Percentiles rank a stretch among this genome's conserved stretches.
These are phyloP conservation scores for Candida fluviatilis DNA, from an alignment of 805 yeast genomes.

Conservation along the genomic window DNA sequence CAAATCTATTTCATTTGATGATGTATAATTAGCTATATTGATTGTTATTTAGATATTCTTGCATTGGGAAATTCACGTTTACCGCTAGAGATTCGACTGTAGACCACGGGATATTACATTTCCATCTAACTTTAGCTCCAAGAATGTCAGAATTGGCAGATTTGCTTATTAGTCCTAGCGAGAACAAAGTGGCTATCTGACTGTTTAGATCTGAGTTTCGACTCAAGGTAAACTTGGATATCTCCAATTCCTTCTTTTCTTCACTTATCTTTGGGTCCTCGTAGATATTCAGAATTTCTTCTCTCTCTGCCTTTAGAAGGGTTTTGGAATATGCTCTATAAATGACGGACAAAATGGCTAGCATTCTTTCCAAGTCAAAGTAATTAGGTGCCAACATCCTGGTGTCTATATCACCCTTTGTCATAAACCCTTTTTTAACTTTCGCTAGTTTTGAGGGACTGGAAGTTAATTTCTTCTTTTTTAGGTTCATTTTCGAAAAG, in stretches of 20 bases:
- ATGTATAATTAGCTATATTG: conserved; percentile 1
- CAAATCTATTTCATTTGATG: conserved; percentile 17
- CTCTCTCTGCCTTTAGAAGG: conserved; percentile 20
- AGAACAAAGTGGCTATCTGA: conserved; percentile 56
- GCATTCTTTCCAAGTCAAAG: conserved; percentile 73
- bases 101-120: conserved; percentile 68
- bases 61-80: conserved; percentile 63
- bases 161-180: conserved; percentile 48
- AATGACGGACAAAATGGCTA: conserved; percentile 76
- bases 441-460: conserved; percentile 17
- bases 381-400: conserved; percentile 65
- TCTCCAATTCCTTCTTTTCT: conserved; percentile 29
- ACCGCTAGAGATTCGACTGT: conserved; percentile 55
- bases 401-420: conserved; percentile 49
- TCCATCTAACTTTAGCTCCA: conserved; percentile 72
- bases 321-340: conserved; percentile 39
- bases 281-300: conserved; percentile 17
- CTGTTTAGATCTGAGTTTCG: conserved; percentile 47
- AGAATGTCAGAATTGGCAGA: conserved; percentile 49
- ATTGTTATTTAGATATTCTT: conserved; percentile 45
- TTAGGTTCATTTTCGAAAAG: conserved; percentile 51
- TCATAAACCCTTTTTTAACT: conserved; percentile 18
- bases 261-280: conserved; percentile 33
- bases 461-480: conserved; percentile 19
- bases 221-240: conserved; percentile 32